These are phyloP conservation scores for Pichia nanzhaoensis DNA, from an alignment of 805 yeast species.

Conservation along the genomic window DNA sequence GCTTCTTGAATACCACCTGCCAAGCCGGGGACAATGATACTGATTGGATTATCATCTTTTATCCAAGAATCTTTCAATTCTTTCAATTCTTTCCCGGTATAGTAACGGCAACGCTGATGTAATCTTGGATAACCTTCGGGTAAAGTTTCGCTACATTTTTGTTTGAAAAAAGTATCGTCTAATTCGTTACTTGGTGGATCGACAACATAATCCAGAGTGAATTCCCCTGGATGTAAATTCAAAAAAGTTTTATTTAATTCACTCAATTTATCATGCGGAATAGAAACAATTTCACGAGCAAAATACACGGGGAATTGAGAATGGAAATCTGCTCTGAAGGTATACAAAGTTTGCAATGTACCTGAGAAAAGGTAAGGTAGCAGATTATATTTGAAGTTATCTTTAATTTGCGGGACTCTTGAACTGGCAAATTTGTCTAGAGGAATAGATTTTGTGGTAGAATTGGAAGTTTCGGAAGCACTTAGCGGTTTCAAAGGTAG, in stretches of 20 bases:
- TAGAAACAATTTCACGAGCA: slow-evolving; percentile 39
- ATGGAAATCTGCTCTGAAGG: slow-evolving; percentile 39
- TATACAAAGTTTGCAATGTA: slow-evolving; percentile 43
- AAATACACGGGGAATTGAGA: slow-evolving; percentile 37
- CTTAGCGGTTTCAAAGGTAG: slow-evolving; percentile 18
- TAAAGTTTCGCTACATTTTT: slow-evolving; percentile 32
- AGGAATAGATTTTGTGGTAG: slow-evolving; percentile 18
- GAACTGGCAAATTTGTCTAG: slow-evolving; percentile 31
- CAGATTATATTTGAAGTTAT: slow-evolving; percentile 34
- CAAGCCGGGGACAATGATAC: slow-evolving; percentile 62
- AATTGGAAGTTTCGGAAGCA: not conserved
- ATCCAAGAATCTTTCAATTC: slow-evolving; percentile 28
- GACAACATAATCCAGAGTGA: slow-evolving; percentile 45
- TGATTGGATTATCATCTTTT: slow-evolving; percentile 44
- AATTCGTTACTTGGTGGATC: slow-evolving; percentile 20
- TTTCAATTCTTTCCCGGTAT: slow-evolving; percentile 40
- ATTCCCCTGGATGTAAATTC: slow-evolving; percentile 32
- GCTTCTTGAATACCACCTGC: slow-evolving; percentile 81
- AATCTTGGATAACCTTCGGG: slow-evolving; percentile 52
- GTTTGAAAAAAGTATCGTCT: slow-evolving; percentile 23
- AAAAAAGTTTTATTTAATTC: slow-evolving; percentile 10
- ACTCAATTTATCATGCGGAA: slow-evolving; percentile 14
- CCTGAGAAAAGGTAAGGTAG: slow-evolving; percentile 44
- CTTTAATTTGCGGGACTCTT: slow-evolving; percentile 35
- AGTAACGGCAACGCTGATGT: slow-evolving; percentile 64